A percentile compares a stretch with the other conserved stretches of the same genome.
Conservation (phyloP, 306 rosid species). For the Corylus heterophylla region DNA sequence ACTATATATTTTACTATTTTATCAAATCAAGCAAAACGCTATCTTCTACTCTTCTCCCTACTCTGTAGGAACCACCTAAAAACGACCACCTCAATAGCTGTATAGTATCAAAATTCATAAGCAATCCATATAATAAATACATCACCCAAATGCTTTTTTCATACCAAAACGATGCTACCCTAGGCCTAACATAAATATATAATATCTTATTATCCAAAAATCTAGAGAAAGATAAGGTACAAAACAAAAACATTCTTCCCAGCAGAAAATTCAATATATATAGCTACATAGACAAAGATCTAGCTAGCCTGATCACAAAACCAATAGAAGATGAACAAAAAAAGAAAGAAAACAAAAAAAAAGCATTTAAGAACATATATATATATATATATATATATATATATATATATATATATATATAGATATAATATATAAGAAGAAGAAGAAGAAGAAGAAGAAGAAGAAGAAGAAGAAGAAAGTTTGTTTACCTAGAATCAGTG, state of each 20-base stretch:
- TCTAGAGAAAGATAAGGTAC: background rate
- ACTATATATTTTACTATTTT: background rate
- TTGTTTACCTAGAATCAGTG: slow-evolving; percentile 74
- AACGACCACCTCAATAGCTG: background rate
- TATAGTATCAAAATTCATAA: background rate
- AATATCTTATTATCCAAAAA: background rate
- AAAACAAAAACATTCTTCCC: background rate
- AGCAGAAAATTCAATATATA: background rate
- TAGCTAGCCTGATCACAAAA: background rate
- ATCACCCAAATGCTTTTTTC: background rate
- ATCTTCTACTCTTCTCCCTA: background rate
- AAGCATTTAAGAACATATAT: too few relatives aligned
- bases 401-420: too few relatives aligned
- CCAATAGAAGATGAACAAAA: background rate
- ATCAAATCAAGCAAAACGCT: background rate
- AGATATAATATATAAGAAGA: background rate
- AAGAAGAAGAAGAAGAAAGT: background rate
- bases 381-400: too few relatives aligned
- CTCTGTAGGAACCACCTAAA: background rate
- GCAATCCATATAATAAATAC: background rate
- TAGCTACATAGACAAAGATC: background rate
- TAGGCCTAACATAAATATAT: background rate
- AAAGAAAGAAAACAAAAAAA: too few relatives aligned
- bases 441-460: background rate
- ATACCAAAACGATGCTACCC: background rate